These are phyloP conservation scores for Isatis lusitanica DNA, from an alignment of 441 rosid genomes.

Conservation along the genomic window DNA sequence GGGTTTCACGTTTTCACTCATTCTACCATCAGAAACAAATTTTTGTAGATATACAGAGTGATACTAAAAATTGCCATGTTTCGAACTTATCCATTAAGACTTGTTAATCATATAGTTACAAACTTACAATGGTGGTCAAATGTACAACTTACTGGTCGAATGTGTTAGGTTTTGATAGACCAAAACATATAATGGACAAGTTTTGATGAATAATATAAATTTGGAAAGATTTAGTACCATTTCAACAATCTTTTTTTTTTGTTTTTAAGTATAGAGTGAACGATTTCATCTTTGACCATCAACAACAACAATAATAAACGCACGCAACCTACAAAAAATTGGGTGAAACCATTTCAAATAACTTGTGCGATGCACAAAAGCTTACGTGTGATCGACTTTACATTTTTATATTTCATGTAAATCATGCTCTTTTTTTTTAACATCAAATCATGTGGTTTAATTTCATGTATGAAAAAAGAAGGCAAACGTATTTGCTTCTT, in stretches of 20 bases:
- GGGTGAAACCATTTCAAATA: background rate
- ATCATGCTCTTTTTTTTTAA: too few species aligned
- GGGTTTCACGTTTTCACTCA: background rate
- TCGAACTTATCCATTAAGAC: background rate
- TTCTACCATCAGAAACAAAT: background rate
- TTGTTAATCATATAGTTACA: background rate
- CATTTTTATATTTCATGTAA: background rate
- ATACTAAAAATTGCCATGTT: background rate
- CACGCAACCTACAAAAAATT: background rate
- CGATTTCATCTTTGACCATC: background rate
- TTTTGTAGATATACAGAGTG: background rate
- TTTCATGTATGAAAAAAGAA: background rate
- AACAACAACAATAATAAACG: background rate
- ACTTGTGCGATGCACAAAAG: background rate
- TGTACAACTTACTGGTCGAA: background rate
- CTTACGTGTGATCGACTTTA: background rate
- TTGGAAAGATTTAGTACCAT: background rate
- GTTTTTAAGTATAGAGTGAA: background rate
- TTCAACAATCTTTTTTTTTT: too few species aligned
- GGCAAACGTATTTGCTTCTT: background rate
- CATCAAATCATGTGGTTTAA: background rate
- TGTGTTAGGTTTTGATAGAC: background rate
- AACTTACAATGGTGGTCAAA: too few species aligned
- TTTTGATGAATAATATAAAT: background rate
- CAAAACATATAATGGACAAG: background rate